Base-by-base conservation (phyloP, 306 rosid genomes). In the Sesbania bispinosa region DNA sequence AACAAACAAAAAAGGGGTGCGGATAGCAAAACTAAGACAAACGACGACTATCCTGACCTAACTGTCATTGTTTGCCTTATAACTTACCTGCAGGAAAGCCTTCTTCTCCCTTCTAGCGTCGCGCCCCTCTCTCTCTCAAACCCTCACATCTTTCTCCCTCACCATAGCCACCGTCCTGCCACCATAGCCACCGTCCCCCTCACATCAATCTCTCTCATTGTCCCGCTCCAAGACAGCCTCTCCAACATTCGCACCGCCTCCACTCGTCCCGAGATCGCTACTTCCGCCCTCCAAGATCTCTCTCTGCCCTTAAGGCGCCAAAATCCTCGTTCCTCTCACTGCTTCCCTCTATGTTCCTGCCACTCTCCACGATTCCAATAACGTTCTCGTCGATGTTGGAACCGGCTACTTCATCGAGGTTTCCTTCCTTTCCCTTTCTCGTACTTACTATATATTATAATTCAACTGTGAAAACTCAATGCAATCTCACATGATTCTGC, bases 351-450 rank as follows among this genome's bases (percentile, higher is more conserved):
- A 94, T 74, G 99, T 94, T 21, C 85, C 96, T 46, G 99, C 93
- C 39, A 82, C 91, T 20, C 99, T 94, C 41, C 84, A 89, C 41
- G 88, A 91, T 27, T 69, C 92, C 8, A 71, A 83, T 11, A 82
- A 83, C 38, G 96, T 94, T 62, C 59, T 91, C 54, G 87, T 91
- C 46, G 97, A 94, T 80, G 94, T 94, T 15, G 99, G 97, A 48
- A 94, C 99, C 16, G 97, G 99, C 6, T 94, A 91, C 79, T 94
- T 94, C 87, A 81, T 94, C 74, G 88, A 94, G 97, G 97, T 90
- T n/a, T n/a, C n/a, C n/a, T n/a, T n/a, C n/a, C n/a, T n/a, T n/a
- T n/a, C n/a, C n/a, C n/a, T n/a, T n/a, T n/a, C n/a, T n/a, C n/a
- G n/a, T n/a, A n/a, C n/a, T n/a, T n/a, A n/a, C n/a, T n/a, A n/a